Percentiles rank a stretch among this genome's conserved stretches.
These are phyloP conservation scores for Otatea glauca DNA, from an alignment of 176 grass and related monocot genomes.

Conservation along the genomic window DNA sequence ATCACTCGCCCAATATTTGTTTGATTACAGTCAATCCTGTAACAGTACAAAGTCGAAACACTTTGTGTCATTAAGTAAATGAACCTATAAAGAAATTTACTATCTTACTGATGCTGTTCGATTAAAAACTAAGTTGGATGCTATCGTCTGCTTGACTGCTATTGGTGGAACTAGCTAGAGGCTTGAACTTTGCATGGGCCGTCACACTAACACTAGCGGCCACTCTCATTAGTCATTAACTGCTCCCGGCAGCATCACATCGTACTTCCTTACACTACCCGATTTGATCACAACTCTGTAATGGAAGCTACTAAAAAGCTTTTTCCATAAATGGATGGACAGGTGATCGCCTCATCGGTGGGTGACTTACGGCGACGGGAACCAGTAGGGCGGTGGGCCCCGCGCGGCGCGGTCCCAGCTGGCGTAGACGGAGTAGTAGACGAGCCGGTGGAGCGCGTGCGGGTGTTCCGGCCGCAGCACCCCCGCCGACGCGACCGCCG, in stretches of 20 bases:
- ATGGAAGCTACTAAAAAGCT: not conserved
- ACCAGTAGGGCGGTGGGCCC: conserved; percentile 93
- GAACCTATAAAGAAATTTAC: not conserved
- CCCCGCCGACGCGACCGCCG: conserved; percentile 37
- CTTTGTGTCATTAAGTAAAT: not conserved
- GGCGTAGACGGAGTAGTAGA: conserved; percentile 86
- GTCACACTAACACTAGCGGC: not conserved
- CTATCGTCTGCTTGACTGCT: not conserved
- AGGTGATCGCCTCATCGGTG: not conserved
- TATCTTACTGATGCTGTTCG: not conserved
- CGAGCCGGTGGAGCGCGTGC: conserved; percentile 88
- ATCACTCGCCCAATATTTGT: conserved; percentile 89
- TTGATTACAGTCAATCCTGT: conserved; percentile 62
- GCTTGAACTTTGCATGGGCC: not conserved
- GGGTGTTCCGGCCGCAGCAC: conserved; percentile 85
- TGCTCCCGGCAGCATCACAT: not conserved
- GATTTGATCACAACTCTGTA: not conserved
- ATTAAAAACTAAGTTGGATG: not conserved
- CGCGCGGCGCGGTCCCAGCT: conserved; percentile 61
- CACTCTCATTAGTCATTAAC: not conserved
- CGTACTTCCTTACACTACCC: not conserved
- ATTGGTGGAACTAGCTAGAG: not conserved
- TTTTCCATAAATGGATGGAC: not conserved
- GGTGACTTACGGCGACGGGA: conserved; percentile 71
- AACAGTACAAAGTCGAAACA: not conserved